phyloP scores from a whole-genome alignment of 148 eudicot genomes.

The Persicaria maculosa region DNA sequence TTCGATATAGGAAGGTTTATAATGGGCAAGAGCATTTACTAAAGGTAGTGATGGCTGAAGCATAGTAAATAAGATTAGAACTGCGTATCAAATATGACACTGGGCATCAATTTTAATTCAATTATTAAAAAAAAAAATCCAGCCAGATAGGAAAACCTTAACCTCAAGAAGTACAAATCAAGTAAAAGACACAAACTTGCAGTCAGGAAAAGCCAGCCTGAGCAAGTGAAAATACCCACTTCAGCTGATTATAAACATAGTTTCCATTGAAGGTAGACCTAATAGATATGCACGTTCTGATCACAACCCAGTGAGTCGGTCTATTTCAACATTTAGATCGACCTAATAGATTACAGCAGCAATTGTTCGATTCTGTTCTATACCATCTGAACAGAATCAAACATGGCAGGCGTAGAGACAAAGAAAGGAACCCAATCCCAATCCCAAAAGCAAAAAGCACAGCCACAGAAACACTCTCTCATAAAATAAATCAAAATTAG shows the following conservation, averaged over 20 bases:
- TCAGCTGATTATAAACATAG: background rate
- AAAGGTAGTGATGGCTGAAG: background rate
- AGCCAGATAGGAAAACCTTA: background rate
- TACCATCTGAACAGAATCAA: background rate
- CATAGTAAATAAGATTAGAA: background rate
- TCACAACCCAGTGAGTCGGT: background rate
- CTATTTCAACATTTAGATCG: background rate
- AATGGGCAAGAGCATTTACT: background rate
- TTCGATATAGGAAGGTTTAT: background rate
- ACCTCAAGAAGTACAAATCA: background rate
- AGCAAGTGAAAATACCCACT: background rate
- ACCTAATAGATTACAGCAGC: background rate
- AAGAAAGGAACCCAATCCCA: slow-evolving; percentile 1
- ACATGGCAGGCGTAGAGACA: slow-evolving; percentile 8
- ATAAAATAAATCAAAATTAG: background rate
- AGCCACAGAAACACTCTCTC: background rate
- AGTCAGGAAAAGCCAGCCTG: background rate
- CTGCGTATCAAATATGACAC: background rate
- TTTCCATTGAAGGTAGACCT: background rate
- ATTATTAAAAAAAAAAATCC: background rate
- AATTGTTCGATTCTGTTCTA: background rate
- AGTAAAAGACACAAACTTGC: background rate
- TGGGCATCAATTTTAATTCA: background rate
- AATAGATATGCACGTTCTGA: background rate
- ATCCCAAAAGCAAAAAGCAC: slow-evolving; percentile 4